phyloP scores from a whole-genome alignment of 441 rosid species.

The Brassica hybrid region DNA sequence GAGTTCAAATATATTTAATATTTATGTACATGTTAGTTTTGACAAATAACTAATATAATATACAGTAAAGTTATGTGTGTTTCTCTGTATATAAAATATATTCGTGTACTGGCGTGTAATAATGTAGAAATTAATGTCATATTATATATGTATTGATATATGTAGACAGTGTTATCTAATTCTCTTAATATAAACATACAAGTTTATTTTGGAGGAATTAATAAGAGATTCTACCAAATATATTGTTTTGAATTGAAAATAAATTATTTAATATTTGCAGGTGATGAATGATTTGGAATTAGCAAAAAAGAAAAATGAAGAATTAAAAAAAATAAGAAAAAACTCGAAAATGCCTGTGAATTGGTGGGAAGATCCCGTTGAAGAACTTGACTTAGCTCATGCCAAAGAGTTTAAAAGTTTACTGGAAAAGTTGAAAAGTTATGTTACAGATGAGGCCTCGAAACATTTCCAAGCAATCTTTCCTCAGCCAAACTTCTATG shows the following conservation, averaged over 20 bases:
- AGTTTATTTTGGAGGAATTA: not conserved
- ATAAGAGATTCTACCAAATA: not conserved
- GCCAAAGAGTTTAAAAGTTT: slow-evolving; percentile 42
- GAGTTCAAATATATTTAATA: not conserved
- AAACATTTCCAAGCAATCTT: slow-evolving; percentile 6
- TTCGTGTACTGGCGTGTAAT: not conserved
- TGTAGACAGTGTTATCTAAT: not conserved
- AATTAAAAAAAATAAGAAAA: slow-evolving; percentile 44
- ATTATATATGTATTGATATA: not conserved
- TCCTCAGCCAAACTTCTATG: slow-evolving; percentile 17
- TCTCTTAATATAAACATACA: not conserved
- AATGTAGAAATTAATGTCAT: not conserved
- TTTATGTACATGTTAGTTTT: not conserved
- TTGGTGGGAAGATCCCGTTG: slow-evolving; percentile 61
- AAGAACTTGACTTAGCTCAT: slow-evolving; percentile 45
- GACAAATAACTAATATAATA: not conserved
- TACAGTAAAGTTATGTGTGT: not conserved
- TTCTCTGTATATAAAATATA: not conserved
- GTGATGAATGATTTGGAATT: slow-evolving; percentile 33
- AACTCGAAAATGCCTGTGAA: slow-evolving; percentile 20
- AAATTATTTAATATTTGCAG: not conserved
- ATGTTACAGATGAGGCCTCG: slow-evolving; percentile 48
- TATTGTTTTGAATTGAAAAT: not conserved
- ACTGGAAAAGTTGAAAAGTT: slow-evolving; percentile 42
- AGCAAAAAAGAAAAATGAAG: slow-evolving; percentile 49